Evolutionary conservation across 2,329 filamentous ascomycete genomes (phyloP), one percentile per base, ranked within the genome.

Genomic region (Basipetospora chlamydospora): DNA sequence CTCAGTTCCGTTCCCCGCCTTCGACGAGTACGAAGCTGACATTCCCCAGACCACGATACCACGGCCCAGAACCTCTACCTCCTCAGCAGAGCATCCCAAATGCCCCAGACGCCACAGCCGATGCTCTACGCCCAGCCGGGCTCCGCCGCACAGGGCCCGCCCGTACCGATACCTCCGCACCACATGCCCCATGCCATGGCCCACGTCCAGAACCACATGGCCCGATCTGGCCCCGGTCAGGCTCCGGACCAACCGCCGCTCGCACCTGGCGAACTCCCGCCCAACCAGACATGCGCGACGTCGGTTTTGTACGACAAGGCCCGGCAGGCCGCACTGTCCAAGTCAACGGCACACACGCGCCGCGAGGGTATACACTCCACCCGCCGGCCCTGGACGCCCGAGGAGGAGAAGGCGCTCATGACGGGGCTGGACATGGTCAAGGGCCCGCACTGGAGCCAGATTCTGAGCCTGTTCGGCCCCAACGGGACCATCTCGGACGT

Each of bases 361-460:
- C 56, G 70, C 28, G 71, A 75, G 47, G 71, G 71, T 2, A 53
- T 69, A 2, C 68, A 73, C 44, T 74, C 70, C 2, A 73, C 71
- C 2, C 71, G 86, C 22, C 72, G 86, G 20, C 84, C 86, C 0
- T 94, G 86, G 86, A 84, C 80, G 1, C 77, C 80, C 4, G 83
- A 90, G 43, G 86, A 94, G 56, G 86, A 94, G 52, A 85, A 86
- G 54, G 85, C 86, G 0, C 65, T 94, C 13, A 88, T 94, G 79
- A 74, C 80, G 33, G 86, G 86, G 1, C 70, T 94, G 4, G 86
- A 92, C 49, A 75, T 80, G 52, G 86, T 94, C 32, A 86, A 87
- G 51, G 86, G 86, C 0, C 86, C 86, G 13, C 85, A 94, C 49
- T 94, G 86, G 86, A 88, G 82, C 46, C 85, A 93, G 51, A 94